Evolutionary conservation across 495 filamentous ascomycete species (phyloP), one percentile per base, ranked within the genome.

Genomic region (Hyaloscypha bicolor): DNA sequence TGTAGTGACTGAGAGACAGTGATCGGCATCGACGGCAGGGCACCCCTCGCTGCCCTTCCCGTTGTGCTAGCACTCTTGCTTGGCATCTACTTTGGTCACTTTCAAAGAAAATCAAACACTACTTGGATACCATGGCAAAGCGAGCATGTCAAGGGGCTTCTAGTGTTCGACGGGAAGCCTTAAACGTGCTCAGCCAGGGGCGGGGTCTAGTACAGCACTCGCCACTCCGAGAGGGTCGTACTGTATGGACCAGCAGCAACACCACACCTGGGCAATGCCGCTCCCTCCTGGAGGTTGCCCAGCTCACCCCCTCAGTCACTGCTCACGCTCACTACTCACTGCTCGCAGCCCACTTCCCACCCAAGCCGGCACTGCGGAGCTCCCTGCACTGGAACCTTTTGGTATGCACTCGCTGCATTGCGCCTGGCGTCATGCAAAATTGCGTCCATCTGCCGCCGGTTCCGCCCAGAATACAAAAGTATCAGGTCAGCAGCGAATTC

Each of bases 1-100:
- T 48, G 8, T 12, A 6, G 14, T 6, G 16, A 16, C 42, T 6
- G 42, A 48, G 42, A 48, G 42, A 16, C 42, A 48, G 42, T 48
- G 42, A 48, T 48, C 42, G 42, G 42, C 42, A 48, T 48, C 42
- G 42, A 48, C 42, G 42, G 42, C 42, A 48, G 16, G 42, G 42
- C 11, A 4, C 6, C 42, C 42, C 42, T 48, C 42, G 16, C 42
- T 3, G 8, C 9, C 42, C 9, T 19, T 12, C 42, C 9, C 42
- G 9, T 48, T 19, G 16, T 19, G 9, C 35, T 37, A 12, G 12
- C 35, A 25, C 2, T 25, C 25, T 37, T 12, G 35, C 25, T 37
- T 12, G 35, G 35, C 42, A 48, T 16, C 11, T 12, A 48, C 16
- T 48, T 48, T 48, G 9, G 42, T 14, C 42, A 19, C 11, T 48